Conservation (phyloP, 305 asterid species). For the Solanum hybrid region DNA sequence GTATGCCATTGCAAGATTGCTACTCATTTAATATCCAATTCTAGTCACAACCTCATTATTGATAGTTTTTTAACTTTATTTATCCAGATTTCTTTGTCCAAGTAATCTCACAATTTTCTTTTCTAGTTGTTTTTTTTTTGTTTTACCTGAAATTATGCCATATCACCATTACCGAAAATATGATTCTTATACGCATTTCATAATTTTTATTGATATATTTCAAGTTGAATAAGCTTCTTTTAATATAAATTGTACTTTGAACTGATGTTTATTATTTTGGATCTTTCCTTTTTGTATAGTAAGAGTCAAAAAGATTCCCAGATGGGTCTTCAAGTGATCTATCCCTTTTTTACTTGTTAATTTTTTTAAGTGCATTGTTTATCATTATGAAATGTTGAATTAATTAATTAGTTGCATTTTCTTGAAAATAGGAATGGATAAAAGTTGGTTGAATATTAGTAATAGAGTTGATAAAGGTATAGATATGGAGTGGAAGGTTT, state of each 20-base stretch:
- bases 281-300: background rate
- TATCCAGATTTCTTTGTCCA: background rate
- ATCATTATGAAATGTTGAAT: background rate
- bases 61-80: background rate
- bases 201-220: background rate
- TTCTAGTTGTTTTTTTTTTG: background rate
- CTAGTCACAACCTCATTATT: background rate
- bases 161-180: background rate
- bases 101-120: background rate
- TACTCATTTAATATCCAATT: background rate
- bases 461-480: background rate
- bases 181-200: background rate
- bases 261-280: background rate
- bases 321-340: background rate
- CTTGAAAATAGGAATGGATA: background rate
- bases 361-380: no score
- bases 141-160: no score
- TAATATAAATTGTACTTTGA: background rate
- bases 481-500: background rate
- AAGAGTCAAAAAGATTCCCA: background rate
- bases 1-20: background rate
- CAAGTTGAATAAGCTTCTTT: background rate
- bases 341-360: no score
- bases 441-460: background rate
- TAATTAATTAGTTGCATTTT: no score